Percentiles rank a stretch among this genome's conserved stretches.
These are phyloP conservation scores for Fusarium avenaceum DNA, from an alignment of 2,329 filamentous ascomycete species.

Conservation along the genomic window DNA sequence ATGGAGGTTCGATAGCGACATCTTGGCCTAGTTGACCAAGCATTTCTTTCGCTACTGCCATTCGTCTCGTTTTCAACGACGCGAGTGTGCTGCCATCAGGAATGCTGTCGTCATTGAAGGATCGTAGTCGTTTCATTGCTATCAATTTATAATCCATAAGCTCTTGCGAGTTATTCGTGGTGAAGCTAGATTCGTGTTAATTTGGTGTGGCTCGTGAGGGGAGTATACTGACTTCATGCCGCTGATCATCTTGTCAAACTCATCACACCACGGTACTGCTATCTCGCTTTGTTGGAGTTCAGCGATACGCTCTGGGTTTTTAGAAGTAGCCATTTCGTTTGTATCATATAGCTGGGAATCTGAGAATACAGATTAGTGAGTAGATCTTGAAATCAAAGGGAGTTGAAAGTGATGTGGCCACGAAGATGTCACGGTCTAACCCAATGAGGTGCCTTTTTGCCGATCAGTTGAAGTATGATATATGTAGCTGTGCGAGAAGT, in stretches of 20 bases:
- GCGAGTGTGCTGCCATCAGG: slow-evolving; percentile 3
- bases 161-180: neutral
- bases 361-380: too few species aligned
- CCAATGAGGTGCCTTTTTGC: too few species aligned
- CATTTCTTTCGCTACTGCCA: slow-evolving; percentile 16
- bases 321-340: slow-evolving; percentile 10
- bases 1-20: slow-evolving; percentile 14
- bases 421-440: too few species aligned
- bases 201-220: neutral
- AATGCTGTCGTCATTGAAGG: slow-evolving; percentile 16
- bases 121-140: neutral
- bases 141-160: slow-evolving; percentile 9
- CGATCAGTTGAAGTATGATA: too few species aligned
- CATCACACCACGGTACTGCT: slow-evolving; percentile 23
- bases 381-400: too few species aligned
- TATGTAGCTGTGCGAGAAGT: too few species aligned
- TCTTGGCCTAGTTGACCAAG: neutral
- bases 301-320: slow-evolving; percentile 11
- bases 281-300: slow-evolving; percentile 11
- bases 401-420: too few species aligned
- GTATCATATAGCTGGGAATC: neutral
- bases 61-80: slow-evolving; percentile 10
- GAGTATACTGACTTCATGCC: slow-evolving; percentile 15
- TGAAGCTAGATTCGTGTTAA: neutral
- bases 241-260: slow-evolving; percentile 32